These are phyloP conservation scores for Cyamopsis tetragonoloba DNA, from an alignment of 306 rosid species.

Conservation along the genomic window DNA sequence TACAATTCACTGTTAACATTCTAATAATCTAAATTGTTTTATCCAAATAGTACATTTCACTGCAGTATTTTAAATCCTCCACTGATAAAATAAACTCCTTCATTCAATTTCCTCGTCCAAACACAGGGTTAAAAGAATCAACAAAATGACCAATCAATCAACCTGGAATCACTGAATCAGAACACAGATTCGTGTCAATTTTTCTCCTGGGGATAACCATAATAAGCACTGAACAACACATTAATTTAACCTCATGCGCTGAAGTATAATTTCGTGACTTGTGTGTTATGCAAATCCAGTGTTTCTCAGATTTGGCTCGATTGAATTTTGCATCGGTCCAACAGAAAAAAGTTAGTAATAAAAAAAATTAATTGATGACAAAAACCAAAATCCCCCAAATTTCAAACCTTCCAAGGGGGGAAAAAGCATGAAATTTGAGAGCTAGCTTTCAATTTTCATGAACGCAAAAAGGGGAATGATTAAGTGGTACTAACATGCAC, in stretches of 20 bases:
- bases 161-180: background rate
- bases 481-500: background rate
- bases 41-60: too few relatives aligned
- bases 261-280: background rate
- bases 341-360: background rate
- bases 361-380: slow-evolving; percentile 1
- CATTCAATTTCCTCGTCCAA: too few relatives aligned
- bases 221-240: background rate
- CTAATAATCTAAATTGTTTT: too few relatives aligned
- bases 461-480: background rate
- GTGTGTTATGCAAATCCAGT: background rate
- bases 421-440: background rate
- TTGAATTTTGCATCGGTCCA: slow-evolving; percentile 16
- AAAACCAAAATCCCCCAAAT: background rate
- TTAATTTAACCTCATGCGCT: slow-evolving; percentile 1
- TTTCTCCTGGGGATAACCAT: background rate
- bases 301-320: background rate
- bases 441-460: background rate
- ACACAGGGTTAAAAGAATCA: background rate
- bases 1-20: too few relatives aligned
- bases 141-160: slow-evolving; percentile 17
- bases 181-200: slow-evolving; percentile 18
- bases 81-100: too few relatives aligned
- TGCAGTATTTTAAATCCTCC: too few relatives aligned
- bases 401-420: background rate